Base-by-base conservation (phyloP, 345 rosid species). In the Moricandia arvensis region DNA sequence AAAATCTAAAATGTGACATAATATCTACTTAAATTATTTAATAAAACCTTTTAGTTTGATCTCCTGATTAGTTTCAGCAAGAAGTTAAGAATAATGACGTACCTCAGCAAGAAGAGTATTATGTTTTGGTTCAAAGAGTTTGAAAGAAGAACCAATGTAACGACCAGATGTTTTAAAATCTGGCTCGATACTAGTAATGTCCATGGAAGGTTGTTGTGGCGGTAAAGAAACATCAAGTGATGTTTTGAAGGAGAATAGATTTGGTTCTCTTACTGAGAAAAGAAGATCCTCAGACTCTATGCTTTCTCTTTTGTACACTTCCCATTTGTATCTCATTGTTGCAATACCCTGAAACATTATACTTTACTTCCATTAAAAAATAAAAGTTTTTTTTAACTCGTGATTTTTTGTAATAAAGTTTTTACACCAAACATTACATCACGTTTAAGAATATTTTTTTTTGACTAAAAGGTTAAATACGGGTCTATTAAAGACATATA, bases 21-120 rank as follows among this genome's bases (percentile, higher is more conserved):
- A 13, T 38, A 11, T 27, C 41, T 29, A 41, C 21, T 8, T 21
- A 21, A 34, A 13, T n/a, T 9, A 27, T 30, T 2, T 12, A 59
- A 41, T 24, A 59, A 59, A 41, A 58, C 43, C 4, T 30, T 64
- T n/a, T 59, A 59, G 58, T 71, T 43, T 71, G 37, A 55, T 13
- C 24, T 55, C 8, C 15, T 11, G n/a, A 8, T 38, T 31, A 71
- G 49, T 71, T 37, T 61, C 8, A 3, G 51, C 26, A 47, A 47
- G 4, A 72, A 72, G 60, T 26, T 49, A 72, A 62, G 9, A 33
- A 65, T n/a, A 2, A 35, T 15, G 65, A 6, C 5, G 24, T 86
- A 87, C 96, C 93, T 87, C 87, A 7, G 93, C 89, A 73, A 90
- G 82, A 69, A 83, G 69, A 68, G 85, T 74, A 2, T 75, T 85